Conservation (phyloP, 2,329 filamentous ascomycete species). For the Xylaria sp. region DNA sequence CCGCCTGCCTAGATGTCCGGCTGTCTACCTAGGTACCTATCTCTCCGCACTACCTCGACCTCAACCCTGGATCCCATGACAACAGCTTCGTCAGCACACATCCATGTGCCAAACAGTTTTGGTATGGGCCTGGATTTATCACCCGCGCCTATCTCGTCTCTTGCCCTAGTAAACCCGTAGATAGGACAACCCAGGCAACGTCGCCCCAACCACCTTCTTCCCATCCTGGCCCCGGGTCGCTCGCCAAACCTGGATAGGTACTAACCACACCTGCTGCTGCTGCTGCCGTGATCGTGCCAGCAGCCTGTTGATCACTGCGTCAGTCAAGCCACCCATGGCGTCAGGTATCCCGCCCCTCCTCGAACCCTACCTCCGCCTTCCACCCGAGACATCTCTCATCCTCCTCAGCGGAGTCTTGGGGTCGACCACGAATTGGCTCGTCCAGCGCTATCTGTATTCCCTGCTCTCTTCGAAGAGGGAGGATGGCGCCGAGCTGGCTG, state of each 20-base stretch:
- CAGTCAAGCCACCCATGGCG: slow-evolving; percentile 40
- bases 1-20: too few species aligned
- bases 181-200: too few species aligned
- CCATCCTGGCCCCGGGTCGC: slow-evolving; percentile 2
- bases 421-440: slow-evolving; percentile 67
- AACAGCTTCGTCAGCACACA: neutral
- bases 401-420: slow-evolving; percentile 71
- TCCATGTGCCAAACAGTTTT: neutral
- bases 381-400: slow-evolving; percentile 60
- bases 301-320: slow-evolving; percentile 5
- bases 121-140: neutral
- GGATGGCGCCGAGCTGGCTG: slow-evolving; percentile 30
- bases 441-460: slow-evolving; percentile 59
- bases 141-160: slow-evolving; percentile 14
- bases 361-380: slow-evolving; percentile 64
- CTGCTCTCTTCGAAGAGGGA: slow-evolving; percentile 38
- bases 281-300: too few species aligned
- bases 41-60: neutral
- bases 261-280: neutral
- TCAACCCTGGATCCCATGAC: too few species aligned
- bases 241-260: slow-evolving; percentile 1
- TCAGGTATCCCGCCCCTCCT: slow-evolving; percentile 64
- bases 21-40: neutral
- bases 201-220: neutral
- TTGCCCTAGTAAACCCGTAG: neutral